Conservation (phyloP, 2,329 filamentous ascomycete species). For the Fusarium pseudonygamai region DNA sequence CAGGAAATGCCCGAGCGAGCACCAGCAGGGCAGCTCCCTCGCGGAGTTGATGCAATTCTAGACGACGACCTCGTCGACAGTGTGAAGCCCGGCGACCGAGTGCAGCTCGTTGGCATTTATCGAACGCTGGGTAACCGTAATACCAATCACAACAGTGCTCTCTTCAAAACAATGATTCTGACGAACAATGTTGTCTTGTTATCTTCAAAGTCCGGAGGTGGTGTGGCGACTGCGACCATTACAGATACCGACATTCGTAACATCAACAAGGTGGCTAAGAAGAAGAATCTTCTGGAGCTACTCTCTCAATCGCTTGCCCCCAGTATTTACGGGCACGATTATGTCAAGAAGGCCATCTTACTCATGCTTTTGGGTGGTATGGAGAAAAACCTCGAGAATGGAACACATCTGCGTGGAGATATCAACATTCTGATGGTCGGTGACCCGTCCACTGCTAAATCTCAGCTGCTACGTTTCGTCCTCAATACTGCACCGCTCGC, state of each 20-base stretch:
- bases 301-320: constrained; percentile 94
- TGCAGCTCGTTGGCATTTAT: constrained; percentile 97
- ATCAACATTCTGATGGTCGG: constrained; percentile 99
- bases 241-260: constrained; percentile 98
- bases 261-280: constrained; percentile 97
- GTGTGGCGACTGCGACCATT: constrained; percentile 89
- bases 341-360: constrained; percentile 97
- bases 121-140: constrained; percentile 95
- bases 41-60: constrained; percentile 94
- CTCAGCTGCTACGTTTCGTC: constrained; percentile 95
- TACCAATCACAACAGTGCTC: constrained; percentile 86
- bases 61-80: constrained; percentile 96
- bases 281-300: constrained; percentile 90
- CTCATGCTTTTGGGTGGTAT: constrained; percentile 95
- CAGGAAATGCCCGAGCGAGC: constrained; percentile 99
- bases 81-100: constrained; percentile 93
- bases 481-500: constrained; percentile 96
- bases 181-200: constrained; percentile 96
- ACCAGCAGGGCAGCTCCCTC: constrained; percentile 92
- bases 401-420: constrained; percentile 95
- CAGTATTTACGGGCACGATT: constrained; percentile 95
- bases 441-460: constrained; percentile 98
- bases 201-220: constrained; percentile 95
- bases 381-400: constrained; percentile 98
- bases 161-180: constrained; percentile 93